phyloP scores from a whole-genome alignment of 2,329 filamentous ascomycete genomes.

The Aspergillus fructus region DNA sequence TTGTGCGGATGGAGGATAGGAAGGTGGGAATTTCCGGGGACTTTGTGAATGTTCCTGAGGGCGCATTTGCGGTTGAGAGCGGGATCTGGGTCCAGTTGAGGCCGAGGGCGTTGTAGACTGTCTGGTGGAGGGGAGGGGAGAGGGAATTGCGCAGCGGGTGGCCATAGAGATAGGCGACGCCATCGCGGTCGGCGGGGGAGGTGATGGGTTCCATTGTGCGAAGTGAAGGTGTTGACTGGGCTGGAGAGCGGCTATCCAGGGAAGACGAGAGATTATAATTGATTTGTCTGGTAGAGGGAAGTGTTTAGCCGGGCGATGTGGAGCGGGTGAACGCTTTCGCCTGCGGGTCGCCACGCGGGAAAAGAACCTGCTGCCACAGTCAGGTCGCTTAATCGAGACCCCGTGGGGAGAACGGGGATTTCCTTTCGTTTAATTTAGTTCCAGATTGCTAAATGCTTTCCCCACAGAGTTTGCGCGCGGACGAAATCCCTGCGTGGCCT shows the following conservation, averaged over 20 bases:
- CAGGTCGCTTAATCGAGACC: conserved; percentile 5
- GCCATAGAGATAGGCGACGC: conserved; percentile 57
- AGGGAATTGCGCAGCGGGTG: conserved; percentile 58
- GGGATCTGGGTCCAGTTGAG: conserved; percentile 55
- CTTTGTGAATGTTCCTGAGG: conserved; percentile 28
- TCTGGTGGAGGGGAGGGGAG: conserved; percentile 56
- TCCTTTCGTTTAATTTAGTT: background rate
- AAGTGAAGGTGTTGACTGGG: background rate
- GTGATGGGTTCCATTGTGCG: conserved; percentile 28
- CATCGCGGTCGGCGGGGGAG: conserved; percentile 40
- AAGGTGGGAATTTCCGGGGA: conserved; percentile 38
- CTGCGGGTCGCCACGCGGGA: background rate
- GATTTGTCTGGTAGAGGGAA: background rate
- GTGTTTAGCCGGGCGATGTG: conserved; percentile 1
- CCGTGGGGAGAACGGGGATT: conserved; percentile 3
- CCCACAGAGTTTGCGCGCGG: background rate
- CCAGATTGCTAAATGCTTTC: conserved; percentile 5
- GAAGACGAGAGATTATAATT: background rate
- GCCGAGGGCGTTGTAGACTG: conserved; percentile 52
- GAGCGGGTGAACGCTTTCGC: conserved; percentile 4
- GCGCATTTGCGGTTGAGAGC: conserved; percentile 36
- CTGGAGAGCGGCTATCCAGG: background rate
- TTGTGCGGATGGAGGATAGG: conserved; percentile 34
- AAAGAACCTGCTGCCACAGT: background rate
- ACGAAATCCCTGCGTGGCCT: background rate